Base-by-base conservation (phyloP, 139 green algal species). In the Coelastrella sp. region DNA sequence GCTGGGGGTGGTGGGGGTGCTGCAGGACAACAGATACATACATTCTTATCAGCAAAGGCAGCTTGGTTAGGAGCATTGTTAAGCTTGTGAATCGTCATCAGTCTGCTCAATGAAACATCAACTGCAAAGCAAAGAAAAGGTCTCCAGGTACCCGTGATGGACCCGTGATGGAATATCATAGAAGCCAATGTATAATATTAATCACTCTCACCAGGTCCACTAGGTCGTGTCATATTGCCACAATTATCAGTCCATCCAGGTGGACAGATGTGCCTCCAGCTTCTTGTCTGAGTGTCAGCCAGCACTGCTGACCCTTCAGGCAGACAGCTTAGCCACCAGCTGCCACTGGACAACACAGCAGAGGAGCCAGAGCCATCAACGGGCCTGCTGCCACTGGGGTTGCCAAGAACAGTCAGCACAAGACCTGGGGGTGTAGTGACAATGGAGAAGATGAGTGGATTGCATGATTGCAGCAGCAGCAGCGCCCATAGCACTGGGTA, bases 271-370 rank as follows among this genome's bases (percentile, higher is more conserved):
- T 57, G 68, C 21, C 38, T 77, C 38, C 43, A 34, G 68, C 11
- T 34, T 21, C 64, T 38, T n/a, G n/a, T 15, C n/a, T 43, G 38
- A 17, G 51, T 73, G 37, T 53, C 62, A 35, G 21, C 34, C 35
- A 81, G 37, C 60, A 87, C 21, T 25, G 48, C 32, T 71, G 48
- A 74, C 7, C 83, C 19, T 23, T 43, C 78, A 38, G 38, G 25
- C 48, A 62, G 73, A 62, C 43, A 88, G 21, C 34, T 6, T 35
- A 66, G 23, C 34, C 27, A 25, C 75, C 57, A 77, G 38, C 68
- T 77, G 68, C 68, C 68, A 59, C 68, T 77, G 19, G 68, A 77
- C 5, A 77, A 48, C 4, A 37, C 23, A 37, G 37, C 68, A 37
- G 40, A 21, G 7, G 19, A 4, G 5, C 68, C 68, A 59, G 17